Evolutionary conservation across 805 yeast species (phyloP), one percentile per base, ranked within the genome.

Genomic region (Crinitomyces ghanaensis): DNA sequence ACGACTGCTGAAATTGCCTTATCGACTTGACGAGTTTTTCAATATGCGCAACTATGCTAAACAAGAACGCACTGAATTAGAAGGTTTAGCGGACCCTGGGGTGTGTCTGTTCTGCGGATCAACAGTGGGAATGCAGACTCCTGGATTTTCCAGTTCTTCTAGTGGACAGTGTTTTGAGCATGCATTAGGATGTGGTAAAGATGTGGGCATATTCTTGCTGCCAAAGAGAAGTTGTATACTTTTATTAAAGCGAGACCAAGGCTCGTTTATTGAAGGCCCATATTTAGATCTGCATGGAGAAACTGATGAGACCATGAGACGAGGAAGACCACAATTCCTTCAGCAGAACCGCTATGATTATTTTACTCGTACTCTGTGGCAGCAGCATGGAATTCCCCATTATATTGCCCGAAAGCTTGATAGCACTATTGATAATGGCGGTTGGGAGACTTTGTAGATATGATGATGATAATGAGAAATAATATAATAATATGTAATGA

Each of bases 221-320:
- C 88, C 93, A 2, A 72, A 77, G 43, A 77, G 75, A 41, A 68
- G 81, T 41, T 60, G 77, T 8, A 49, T 81, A 17, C 56, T 84
- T 33, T 50, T 83, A 21, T 50, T 88, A 30, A 70, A 79, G 38
- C 73, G 72, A 32, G 78, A 77, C 5, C 77, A 79, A 23, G 98
- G 98, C 0, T 73, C 94, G 1, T 88, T 88, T 52, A 66, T 72
- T 39, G 74, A 74, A 21, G 78, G 93, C 2, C 97, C 97, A 0
- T 88, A 76, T 50, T 57, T 82, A 22, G 95, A 86, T 51, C 66
- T 66, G 22, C 93, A 84, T 53, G 96, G 96, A 1, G 96, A 86
- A 48, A 56, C 74, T 11, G 84, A 86, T 31, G 77, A 74, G 27
- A 86, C 77, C 33, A 62, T 72, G 42, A 79, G 57, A 37, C 72